Percentiles rank a stretch among this genome's conserved stretches.
These are phyloP conservation scores for Penicillium carneum DNA, from an alignment of 2,329 filamentous ascomycete species.

Conservation along the genomic window DNA sequence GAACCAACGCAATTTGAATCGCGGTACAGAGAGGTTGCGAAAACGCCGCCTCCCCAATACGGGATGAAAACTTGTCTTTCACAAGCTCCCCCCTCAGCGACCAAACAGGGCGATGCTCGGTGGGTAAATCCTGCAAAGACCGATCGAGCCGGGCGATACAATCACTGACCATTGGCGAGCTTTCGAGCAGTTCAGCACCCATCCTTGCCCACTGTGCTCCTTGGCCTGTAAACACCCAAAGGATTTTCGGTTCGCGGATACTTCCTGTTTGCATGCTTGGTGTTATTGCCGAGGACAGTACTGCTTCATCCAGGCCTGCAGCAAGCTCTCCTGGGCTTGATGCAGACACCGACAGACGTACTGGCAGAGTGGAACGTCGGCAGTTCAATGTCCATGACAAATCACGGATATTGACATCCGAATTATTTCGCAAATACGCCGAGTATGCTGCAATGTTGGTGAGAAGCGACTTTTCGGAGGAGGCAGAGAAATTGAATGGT, in stretches of 20 bases:
- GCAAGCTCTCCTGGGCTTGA: constrained; percentile 22
- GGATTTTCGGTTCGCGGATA: constrained; percentile 22
- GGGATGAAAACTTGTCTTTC: constrained; percentile 23
- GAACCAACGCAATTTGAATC: constrained; percentile 40
- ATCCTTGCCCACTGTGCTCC: constrained; percentile 45
- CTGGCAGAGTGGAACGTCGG: constrained; percentile 32
- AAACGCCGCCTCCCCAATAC: constrained; percentile 32
- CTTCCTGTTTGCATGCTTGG: constrained; percentile 15
- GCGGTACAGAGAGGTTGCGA: constrained; percentile 39
- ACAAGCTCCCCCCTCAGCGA: constrained; percentile 30
- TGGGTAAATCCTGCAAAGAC: constrained; percentile 32
- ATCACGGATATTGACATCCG: constrained; percentile 18
- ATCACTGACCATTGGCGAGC: constrained; percentile 17
- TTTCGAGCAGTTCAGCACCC: constrained; percentile 33
- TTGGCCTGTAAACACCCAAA: constrained; percentile 43
- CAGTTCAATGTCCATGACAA: constrained; percentile 35
- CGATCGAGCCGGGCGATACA: constrained; percentile 30
- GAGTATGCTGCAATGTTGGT: constrained; percentile 22
- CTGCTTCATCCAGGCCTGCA: constrained; percentile 20
- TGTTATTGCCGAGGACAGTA: constrained; percentile 10
- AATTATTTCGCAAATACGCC: constrained; percentile 18
- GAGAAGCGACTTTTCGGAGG: constrained; percentile 29
- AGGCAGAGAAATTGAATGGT: constrained; percentile 36
- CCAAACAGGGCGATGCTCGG: constrained; percentile 35
- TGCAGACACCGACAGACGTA: constrained; percentile 26